Evolutionary conservation across 2,329 filamentous ascomycete species (phyloP), one percentile per base, ranked within the genome.

Genomic region (Penicillium sp.): DNA sequence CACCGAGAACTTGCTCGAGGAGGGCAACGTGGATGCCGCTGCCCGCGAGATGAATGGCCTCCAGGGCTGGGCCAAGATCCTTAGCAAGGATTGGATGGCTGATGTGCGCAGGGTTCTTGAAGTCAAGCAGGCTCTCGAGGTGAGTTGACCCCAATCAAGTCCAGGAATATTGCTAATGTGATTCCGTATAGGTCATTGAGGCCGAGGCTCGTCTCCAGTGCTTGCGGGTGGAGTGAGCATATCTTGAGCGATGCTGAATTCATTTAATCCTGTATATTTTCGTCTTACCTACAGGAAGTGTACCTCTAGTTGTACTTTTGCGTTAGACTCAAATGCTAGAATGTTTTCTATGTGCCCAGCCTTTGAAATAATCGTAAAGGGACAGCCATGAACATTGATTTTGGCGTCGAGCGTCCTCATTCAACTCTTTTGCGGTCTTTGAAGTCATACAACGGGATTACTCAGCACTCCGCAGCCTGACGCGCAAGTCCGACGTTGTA

Each of bases 11-110:
- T 81, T 89, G 60, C 80, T 98, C 18, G 91, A 98, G 74, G 89
- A 97, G 74, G 93, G 93, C 20, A 86, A 96, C 65, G 74, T 98
- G 49, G 93, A 98, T 70, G 85, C 81, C 46, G 93, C 93, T 2
- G 91, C 93, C 12, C 80, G 93, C 57, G 93, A 98, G 75, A 93
- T 98, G 86, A 98, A 97, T 68, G 82, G 84, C 1, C 78, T 98
- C 41, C 81, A 86, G 54, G 93, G 93, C 24, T 98, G 93, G 93
- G 91, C 92, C 42, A 95, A 93, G 79, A 92, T 91, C 35, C 75
- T 98, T 66, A 95, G 89, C 72, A 84, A 87, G 65, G 93, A 98
- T 72, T 98, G 93, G 93, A 74, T 98, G 60, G 81, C 80, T 45
- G 93, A 98, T 78, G 88, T 90, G 55, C 83, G 93, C 68, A 87